Evolutionary conservation across 345 rosid genomes (phyloP).

Genomic region (Brassica cretica): DNA sequence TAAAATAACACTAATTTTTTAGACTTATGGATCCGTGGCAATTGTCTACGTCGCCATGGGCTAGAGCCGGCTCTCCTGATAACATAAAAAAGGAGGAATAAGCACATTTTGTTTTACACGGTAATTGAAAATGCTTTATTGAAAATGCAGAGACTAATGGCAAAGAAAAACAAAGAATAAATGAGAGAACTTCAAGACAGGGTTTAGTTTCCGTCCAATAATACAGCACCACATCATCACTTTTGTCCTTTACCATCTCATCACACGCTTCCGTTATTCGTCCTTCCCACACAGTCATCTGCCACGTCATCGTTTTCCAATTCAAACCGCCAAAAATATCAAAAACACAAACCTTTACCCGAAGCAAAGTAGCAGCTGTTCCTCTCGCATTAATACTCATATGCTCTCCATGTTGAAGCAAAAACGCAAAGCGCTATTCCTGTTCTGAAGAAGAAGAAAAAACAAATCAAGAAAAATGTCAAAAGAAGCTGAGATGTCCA

Average conservation of each 20-base stretch:
- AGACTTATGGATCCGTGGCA: too few relatives aligned
- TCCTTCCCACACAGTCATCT: background rate
- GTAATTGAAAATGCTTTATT: background rate
- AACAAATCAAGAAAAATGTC: slow-evolving; percentile 34
- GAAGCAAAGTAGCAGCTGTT: slow-evolving; percentile 37
- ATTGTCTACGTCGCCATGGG: too few relatives aligned
- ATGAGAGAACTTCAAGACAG: slow-evolving; percentile 29
- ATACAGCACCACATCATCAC: slow-evolving; percentile 3
- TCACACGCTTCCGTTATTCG: slow-evolving; percentile 18
- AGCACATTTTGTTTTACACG: background rate
- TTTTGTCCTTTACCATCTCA: slow-evolving; percentile 13
- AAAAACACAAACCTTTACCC: slow-evolving; percentile 26
- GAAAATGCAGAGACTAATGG: background rate
- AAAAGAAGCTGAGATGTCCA: slow-evolving; percentile 63
- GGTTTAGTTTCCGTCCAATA: slow-evolving; percentile 24
- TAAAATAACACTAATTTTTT: too few relatives aligned
- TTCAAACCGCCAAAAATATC: slow-evolving; percentile 17
- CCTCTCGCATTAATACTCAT: slow-evolving; percentile 7
- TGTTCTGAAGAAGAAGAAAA: background rate
- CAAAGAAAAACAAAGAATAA: background rate
- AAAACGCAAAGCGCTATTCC: slow-evolving; percentile 8
- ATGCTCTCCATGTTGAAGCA: background rate
- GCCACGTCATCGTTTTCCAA: slow-evolving; percentile 20
- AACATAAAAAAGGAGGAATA: background rate
- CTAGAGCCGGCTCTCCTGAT: too few relatives aligned